These are phyloP conservation scores for Yamadazyma phyllophila DNA, from an alignment of 805 yeast species.

Conservation along the genomic window DNA sequence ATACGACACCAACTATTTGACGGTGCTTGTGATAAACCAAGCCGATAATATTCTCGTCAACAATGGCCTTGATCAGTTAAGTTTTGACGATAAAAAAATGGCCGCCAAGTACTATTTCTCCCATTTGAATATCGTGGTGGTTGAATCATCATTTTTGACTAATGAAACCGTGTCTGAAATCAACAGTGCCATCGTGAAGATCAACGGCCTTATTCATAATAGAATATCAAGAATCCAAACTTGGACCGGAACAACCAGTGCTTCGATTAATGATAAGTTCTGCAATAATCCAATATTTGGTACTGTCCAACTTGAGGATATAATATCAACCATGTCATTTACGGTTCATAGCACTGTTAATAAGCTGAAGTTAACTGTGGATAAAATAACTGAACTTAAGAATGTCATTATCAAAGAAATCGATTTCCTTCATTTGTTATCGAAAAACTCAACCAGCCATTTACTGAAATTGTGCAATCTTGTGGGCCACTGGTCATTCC, in stretches of 20 bases:
- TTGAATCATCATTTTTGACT: background rate
- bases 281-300: background rate
- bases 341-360: conserved; percentile 25
- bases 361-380: conserved; percentile 21
- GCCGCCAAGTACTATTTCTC: conserved; percentile 35
- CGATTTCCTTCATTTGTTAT: conserved; percentile 29
- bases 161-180: background rate
- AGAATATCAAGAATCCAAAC: conserved; percentile 40
- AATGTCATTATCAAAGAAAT: conserved; percentile 26
- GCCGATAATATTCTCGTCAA: background rate
- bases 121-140: conserved; percentile 34
- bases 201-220: conserved; percentile 23
- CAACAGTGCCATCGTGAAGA: background rate
- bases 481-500: conserved; percentile 65
- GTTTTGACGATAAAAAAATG: conserved; percentile 26
- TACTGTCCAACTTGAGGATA: conserved; percentile 15
- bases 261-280: conserved; percentile 2
- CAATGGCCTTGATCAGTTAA: conserved; percentile 19
- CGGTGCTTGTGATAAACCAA: conserved; percentile 21
- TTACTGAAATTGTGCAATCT: conserved; percentile 34
- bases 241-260: conserved; percentile 42
- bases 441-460: conserved; percentile 22
- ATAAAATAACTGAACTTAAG: conserved; percentile 23
- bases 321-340: conserved; percentile 37
- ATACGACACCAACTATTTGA: conserved; percentile 30